These are phyloP conservation scores for Vitis hybrid DNA, from an alignment of 177 flowering plant genomes.

Conservation along the genomic window DNA sequence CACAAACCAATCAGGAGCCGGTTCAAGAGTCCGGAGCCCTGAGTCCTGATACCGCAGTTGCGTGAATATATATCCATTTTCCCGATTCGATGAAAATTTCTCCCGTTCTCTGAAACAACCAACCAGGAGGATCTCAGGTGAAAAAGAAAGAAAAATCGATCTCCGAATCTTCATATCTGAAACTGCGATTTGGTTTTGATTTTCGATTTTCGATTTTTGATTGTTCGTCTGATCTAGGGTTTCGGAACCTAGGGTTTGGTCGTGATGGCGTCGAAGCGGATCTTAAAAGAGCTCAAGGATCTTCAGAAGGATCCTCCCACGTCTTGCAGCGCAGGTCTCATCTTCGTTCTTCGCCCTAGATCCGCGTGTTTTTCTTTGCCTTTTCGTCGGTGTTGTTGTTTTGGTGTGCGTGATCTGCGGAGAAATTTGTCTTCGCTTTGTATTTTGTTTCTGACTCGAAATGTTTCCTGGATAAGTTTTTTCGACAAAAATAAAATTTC, in stretches of 20 bases:
- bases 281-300: constrained; percentile 37
- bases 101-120: not conserved
- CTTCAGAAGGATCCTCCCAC: constrained; percentile 44
- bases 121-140: constrained; percentile 14
- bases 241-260: constrained; percentile 14
- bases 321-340: constrained; percentile 38
- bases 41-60: too few species aligned
- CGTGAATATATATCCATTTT: too few species aligned
- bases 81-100: not conserved
- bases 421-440: too few species aligned
- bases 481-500: too few species aligned
- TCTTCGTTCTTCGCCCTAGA: not conserved
- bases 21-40: too few species aligned
- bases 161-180: too few species aligned
- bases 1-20: too few species aligned
- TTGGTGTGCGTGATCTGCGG: too few species aligned
- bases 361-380: not conserved
- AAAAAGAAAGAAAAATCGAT: too few species aligned
- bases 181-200: not conserved
- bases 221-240: constrained; percentile 19
- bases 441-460: too few species aligned
- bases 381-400: not conserved
- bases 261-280: constrained; percentile 40
- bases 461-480: too few species aligned
- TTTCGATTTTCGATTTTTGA: not conserved